These are phyloP conservation scores for Vicia faba DNA, from an alignment of 306 rosid species.

Conservation along the genomic window DNA sequence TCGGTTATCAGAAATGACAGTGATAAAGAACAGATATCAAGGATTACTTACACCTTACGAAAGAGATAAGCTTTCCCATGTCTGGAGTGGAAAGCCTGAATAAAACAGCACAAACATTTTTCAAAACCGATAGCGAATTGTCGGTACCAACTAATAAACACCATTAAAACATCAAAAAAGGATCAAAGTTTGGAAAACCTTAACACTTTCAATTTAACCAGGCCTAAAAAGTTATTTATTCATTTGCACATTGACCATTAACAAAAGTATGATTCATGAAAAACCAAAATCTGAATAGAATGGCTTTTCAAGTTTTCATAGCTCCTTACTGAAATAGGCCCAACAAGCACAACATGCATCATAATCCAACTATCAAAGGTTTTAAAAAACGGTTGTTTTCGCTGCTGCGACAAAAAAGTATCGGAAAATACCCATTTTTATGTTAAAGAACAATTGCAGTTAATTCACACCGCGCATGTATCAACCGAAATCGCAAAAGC, in stretches of 20 bases:
- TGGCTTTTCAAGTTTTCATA: slow-evolving; percentile 9
- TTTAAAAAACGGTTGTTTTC: too few relatives aligned
- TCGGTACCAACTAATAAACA: slow-evolving; percentile 21
- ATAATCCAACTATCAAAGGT: neutral
- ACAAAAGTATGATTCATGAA: neutral
- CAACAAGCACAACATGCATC: neutral
- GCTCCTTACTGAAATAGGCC: neutral
- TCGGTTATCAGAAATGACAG: slow-evolving; percentile 10
- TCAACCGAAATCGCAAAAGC: too few relatives aligned
- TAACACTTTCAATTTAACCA: neutral
- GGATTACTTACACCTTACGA: slow-evolving; percentile 91
- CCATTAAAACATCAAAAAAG: slow-evolving; percentile 4
- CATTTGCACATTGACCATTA: slow-evolving; percentile 12
- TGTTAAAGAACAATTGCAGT: too few relatives aligned
- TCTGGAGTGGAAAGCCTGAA: slow-evolving; percentile 86
- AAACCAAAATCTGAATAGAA: slow-evolving; percentile 8
- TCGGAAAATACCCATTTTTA: too few relatives aligned
- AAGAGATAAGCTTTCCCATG: slow-evolving; percentile 98
- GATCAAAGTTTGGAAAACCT: slow-evolving; percentile 1
- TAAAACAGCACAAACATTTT: slow-evolving; percentile 47
- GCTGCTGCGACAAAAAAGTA: too few relatives aligned
- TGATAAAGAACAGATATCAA: slow-evolving; percentile 40
- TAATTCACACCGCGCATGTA: too few relatives aligned
- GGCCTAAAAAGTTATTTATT: neutral
- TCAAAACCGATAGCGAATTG: slow-evolving; percentile 30